A percentile compares a stretch with the other conserved stretches of the same genome.
Evolutionary conservation across 805 yeast genomes (phyloP).

Genomic region (Metschnikowia colocasiae): DNA sequence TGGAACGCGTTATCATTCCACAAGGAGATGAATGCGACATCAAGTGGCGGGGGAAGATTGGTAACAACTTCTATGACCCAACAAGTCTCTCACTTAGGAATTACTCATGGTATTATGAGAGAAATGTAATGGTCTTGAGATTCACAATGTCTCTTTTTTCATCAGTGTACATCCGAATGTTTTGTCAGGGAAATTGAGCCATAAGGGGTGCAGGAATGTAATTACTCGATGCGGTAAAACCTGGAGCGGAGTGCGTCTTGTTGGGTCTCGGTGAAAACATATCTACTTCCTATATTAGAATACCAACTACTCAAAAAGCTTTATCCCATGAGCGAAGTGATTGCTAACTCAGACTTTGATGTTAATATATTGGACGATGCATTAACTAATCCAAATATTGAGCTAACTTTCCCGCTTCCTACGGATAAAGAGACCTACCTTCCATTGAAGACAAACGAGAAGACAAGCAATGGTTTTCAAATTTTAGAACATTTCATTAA

Average conservation of each 20-base stretch:
- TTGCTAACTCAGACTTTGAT: constrained; percentile 25
- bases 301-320: neutral
- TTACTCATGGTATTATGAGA: neutral
- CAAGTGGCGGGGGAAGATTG: neutral
- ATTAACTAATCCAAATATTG: constrained; percentile 27
- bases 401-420: constrained; percentile 38
- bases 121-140: neutral
- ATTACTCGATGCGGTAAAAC: constrained; percentile 4
- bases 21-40: neutral
- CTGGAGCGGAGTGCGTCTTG: constrained; percentile 6
- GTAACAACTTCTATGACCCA: neutral
- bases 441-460: constrained; percentile 28
- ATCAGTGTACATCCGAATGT: neutral
- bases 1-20: neutral
- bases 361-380: constrained; percentile 38
- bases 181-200: neutral
- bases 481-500: constrained; percentile 31
- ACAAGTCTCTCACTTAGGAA: neutral
- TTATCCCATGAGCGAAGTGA: neutral
- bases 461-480: constrained; percentile 21
- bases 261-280: constrained; percentile 1
- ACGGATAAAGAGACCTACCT: constrained; percentile 31
- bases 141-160: neutral
- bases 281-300: neutral
- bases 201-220: constrained; percentile 3